phyloP scores from a whole-genome alignment of 2,329 filamentous ascomycete species.

The Pseudonectria buxi region DNA sequence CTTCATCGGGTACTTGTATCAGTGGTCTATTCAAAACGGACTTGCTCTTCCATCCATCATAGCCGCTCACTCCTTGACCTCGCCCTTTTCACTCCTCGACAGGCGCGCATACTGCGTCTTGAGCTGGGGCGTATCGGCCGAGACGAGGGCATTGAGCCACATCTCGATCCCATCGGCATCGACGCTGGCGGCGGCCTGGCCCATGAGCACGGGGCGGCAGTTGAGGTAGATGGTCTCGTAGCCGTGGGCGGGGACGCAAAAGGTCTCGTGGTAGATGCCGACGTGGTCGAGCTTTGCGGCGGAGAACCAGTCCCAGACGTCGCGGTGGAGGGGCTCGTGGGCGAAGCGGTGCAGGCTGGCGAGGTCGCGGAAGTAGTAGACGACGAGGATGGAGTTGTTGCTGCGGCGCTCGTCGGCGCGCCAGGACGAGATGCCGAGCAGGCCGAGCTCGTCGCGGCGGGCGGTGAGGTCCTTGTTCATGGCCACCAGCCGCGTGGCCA shows the following conservation, averaged over 20 bases:
- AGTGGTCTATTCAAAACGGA: too few species aligned
- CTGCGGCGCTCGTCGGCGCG: conserved; percentile 29
- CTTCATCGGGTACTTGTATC: too few species aligned
- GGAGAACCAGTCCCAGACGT: conserved; percentile 45
- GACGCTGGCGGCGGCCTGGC: conserved; percentile 20
- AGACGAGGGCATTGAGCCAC: conserved; percentile 31
- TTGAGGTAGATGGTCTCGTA: conserved; percentile 49
- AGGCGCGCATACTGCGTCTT: conserved; percentile 30
- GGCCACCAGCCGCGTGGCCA: conserved; percentile 30
- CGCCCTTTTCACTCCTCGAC: conserved; percentile 18
- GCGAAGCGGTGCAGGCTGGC: conserved; percentile 47
- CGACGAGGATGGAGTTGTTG: conserved; percentile 35
- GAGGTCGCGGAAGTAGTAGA: conserved; percentile 45
- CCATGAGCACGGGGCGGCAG: conserved; percentile 32
- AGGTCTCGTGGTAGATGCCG: conserved; percentile 50
- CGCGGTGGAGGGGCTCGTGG: conserved; percentile 39
- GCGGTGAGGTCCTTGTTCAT: conserved; percentile 31
- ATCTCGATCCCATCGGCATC: conserved; percentile 15
- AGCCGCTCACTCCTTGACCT: conserved; percentile 6
- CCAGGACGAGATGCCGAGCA: conserved; percentile 39
- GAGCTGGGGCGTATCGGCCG: conserved; percentile 23
- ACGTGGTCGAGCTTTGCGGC: conserved; percentile 32
- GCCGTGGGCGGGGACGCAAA: conserved; percentile 33
- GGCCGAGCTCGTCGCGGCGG: conserved; percentile 38
- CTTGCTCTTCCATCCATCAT: too few species aligned